Percentiles rank a stretch among this genome's conserved stretches.
phyloP scores from a whole-genome alignment of 208 protist species.

The Trypanosoma avium region DNA sequence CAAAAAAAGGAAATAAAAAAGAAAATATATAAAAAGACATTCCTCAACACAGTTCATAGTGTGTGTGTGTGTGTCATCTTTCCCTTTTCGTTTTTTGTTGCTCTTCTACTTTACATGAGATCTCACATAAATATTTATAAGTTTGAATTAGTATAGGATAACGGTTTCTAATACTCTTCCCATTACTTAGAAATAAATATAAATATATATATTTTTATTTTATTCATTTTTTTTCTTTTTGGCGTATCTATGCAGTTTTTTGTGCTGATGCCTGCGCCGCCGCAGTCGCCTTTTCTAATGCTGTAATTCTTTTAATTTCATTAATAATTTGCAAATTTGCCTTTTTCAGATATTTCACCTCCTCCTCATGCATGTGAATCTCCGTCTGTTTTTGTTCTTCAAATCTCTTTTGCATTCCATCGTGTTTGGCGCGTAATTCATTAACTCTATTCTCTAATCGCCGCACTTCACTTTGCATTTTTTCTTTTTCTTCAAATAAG shows the following conservation, averaged over 20 bases:
- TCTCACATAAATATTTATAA: too few species aligned
- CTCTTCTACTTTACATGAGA: too few species aligned
- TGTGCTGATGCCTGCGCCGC: background rate
- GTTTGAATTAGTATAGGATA: too few species aligned
- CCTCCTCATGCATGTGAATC: constrained; percentile 76
- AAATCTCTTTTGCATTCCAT: constrained; percentile 77
- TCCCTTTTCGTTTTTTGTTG: too few species aligned
- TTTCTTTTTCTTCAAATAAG: constrained; percentile 61
- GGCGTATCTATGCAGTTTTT: background rate
- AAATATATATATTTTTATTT: background rate
- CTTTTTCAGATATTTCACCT: constrained; percentile 87
- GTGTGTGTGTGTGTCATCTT: too few species aligned
- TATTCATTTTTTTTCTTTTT: background rate
- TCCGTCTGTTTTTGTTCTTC: constrained; percentile 75
- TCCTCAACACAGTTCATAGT: too few species aligned
- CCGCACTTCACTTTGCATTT: constrained; percentile 82
- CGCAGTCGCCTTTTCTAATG: constrained; percentile 40
- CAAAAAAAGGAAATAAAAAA: background rate
- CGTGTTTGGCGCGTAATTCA: constrained; percentile 80
- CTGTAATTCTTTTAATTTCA: constrained; percentile 85
- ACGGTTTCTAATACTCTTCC: too few species aligned
- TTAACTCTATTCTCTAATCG: constrained; percentile 84
- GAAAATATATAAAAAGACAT: too few species aligned
- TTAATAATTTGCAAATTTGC: constrained; percentile 84
- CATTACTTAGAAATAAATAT: background rate